Evolutionary conservation across 169 alveolate genomes (phyloP).

Genomic region (Condylostoma magnum): DNA sequence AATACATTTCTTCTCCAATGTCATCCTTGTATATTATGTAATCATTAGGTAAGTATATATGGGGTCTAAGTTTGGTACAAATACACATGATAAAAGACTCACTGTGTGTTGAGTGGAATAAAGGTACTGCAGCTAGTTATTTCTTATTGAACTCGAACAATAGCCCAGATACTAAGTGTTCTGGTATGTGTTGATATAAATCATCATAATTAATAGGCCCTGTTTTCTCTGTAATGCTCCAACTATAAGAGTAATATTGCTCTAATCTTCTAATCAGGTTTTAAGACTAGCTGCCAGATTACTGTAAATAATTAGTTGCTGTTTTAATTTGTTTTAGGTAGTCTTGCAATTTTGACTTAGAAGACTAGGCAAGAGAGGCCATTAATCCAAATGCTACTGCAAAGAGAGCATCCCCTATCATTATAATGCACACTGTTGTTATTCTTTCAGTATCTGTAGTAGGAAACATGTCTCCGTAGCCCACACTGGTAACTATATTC

Average conservation of each 20-base stretch:
- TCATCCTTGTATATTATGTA: slow-evolving; percentile 49
- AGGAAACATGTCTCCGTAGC: slow-evolving; percentile 48
- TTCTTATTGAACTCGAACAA: slow-evolving; percentile 32
- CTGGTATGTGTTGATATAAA: slow-evolving; percentile 34
- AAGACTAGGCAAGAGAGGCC: slow-evolving; percentile 30
- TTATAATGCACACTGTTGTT: slow-evolving; percentile 28
- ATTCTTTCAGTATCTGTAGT: slow-evolving; percentile 42
- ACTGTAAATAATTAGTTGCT: background rate
- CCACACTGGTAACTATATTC: slow-evolving; percentile 41
- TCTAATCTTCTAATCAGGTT: background rate
- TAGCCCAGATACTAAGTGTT: slow-evolving; percentile 26
- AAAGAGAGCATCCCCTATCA: slow-evolving; percentile 43
- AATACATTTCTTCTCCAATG: slow-evolving; percentile 63
- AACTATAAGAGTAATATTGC: slow-evolving; percentile 23
- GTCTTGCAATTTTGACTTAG: background rate
- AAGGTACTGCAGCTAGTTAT: slow-evolving; percentile 31
- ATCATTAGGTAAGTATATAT: slow-evolving; percentile 52
- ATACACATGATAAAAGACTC: slow-evolving; percentile 35
- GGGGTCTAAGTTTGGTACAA: slow-evolving; percentile 20
- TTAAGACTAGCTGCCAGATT: background rate
- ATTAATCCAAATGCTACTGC: slow-evolving; percentile 59
- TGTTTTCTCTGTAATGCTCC: background rate
- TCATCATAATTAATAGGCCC: background rate
- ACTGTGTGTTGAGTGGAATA: slow-evolving; percentile 34
- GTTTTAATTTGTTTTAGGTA: background rate